A percentile compares a stretch with the other conserved stretches of the same genome.
Evolutionary conservation across 768 basidiomycete species (phyloP).

Genomic region (Tricholoma sp.): DNA sequence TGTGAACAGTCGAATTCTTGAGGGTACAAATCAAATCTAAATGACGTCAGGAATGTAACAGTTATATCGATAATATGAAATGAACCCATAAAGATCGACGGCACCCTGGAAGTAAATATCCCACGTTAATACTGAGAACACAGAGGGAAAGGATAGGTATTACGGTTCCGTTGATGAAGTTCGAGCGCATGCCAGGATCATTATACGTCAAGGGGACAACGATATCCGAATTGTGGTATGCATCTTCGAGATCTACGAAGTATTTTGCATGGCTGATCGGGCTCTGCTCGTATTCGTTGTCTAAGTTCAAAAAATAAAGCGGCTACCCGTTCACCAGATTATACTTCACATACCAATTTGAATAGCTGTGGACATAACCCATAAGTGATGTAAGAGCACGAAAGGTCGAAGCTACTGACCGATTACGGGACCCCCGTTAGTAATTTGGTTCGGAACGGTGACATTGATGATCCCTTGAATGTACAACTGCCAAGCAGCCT

Average conservation of each 20-base stretch:
- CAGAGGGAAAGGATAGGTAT: neutral
- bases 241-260: constrained; percentile 55
- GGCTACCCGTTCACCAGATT: neutral
- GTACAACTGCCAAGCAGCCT: constrained; percentile 66
- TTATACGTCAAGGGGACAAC: constrained; percentile 74
- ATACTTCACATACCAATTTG: constrained; percentile 41
- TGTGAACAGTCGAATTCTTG: constrained; percentile 80
- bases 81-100: constrained; percentile 71
- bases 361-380: constrained; percentile 31
- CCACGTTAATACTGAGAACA: neutral
- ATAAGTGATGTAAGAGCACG: neutral
- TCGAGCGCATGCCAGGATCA: constrained; percentile 56
- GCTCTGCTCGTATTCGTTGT: constrained; percentile 70
- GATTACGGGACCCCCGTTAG: constrained; percentile 68
- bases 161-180: constrained; percentile 71
- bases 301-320: constrained; percentile 26
- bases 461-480: constrained; percentile 59
- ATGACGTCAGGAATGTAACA: neutral
- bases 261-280: constrained; percentile 44
- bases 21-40: constrained; percentile 63
- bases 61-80: neutral
- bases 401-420: constrained; percentile 32
- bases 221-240: constrained; percentile 50
- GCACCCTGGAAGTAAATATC: constrained; percentile 41
- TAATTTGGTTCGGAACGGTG: constrained; percentile 63